Evolutionary conservation across 495 filamentous ascomycete genomes (phyloP).

Genomic region (Corynascus novoguineensis): DNA sequence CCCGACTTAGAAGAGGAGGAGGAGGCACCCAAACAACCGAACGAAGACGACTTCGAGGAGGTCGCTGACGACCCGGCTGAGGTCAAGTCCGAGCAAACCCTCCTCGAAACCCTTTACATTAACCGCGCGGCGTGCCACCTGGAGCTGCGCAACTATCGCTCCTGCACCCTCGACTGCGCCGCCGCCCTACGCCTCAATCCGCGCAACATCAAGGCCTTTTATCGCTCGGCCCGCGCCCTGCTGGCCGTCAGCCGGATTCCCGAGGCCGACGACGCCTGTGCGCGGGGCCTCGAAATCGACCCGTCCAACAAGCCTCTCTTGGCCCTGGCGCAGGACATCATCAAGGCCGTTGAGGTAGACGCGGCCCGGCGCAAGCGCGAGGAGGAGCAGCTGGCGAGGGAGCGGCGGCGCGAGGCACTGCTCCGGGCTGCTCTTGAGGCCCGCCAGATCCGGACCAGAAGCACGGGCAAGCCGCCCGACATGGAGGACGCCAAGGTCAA

Average conservation of each 20-base stretch:
- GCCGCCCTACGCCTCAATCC: conserved; percentile 72
- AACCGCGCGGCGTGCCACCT: conserved; percentile 88
- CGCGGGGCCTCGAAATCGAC: conserved; percentile 65
- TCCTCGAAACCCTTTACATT: conserved; percentile 70
- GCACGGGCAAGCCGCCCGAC: conserved; percentile 68
- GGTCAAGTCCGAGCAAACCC: conserved; percentile 48
- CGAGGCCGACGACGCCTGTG: conserved; percentile 72
- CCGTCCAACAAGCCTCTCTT: conserved; percentile 52
- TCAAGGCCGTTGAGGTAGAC: conserved; percentile 36
- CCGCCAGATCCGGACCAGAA: conserved; percentile 60
- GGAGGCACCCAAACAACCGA: conserved; percentile 18
- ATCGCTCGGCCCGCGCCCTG: conserved; percentile 72
- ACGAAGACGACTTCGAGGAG: conserved; percentile 22
- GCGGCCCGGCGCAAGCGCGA: conserved; percentile 38
- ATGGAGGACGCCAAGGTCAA: conserved; percentile 70
- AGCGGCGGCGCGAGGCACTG: conserved; percentile 50
- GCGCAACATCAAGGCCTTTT: conserved; percentile 79
- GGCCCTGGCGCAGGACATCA: conserved; percentile 49
- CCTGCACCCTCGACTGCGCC: conserved; percentile 74
- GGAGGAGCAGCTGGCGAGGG: conserved; percentile 44
- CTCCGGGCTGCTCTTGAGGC: conserved; percentile 67
- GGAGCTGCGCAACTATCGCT: conserved; percentile 66
- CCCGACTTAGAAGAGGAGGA: conserved; percentile 22
- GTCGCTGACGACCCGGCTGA: conserved; percentile 45
- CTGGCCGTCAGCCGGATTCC: conserved; percentile 63